These are phyloP conservation scores for Lachancea thermotolerans DNA, from an alignment of 805 yeast genomes.

Conservation along the genomic window DNA sequence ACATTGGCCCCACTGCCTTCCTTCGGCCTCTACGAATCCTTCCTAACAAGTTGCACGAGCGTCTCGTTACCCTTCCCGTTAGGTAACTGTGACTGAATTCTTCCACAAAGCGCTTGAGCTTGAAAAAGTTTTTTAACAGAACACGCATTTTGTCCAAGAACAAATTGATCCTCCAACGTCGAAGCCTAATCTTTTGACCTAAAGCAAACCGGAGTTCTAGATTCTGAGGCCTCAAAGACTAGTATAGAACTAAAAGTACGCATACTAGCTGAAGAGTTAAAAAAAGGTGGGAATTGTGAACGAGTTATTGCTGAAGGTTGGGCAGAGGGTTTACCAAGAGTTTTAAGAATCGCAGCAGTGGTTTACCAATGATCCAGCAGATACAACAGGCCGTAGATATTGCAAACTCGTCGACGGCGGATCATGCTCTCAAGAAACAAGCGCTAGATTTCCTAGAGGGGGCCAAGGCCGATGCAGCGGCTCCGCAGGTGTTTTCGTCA, in stretches of 20 bases:
- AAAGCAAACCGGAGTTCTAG: no score
- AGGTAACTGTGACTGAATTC: background rate
- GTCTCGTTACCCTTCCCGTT: background rate
- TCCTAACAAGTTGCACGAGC: background rate
- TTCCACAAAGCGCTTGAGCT: background rate
- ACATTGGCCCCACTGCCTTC: no score
- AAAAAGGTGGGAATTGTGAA: no score
- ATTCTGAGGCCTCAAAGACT: no score
- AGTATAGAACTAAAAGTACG: no score
- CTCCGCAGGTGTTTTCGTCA: slow-evolving; percentile 23
- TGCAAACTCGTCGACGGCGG: slow-evolving; percentile 67
- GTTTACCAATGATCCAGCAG: slow-evolving; percentile 35
- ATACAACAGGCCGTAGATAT: slow-evolving; percentile 83
- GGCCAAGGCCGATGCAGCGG: slow-evolving; percentile 22
- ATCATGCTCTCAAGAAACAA: slow-evolving; percentile 53
- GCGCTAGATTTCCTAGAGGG: slow-evolving; percentile 33
- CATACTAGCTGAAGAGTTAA: no score
- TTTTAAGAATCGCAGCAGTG: background rate
- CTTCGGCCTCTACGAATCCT: no score
- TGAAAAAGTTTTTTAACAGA: slow-evolving; percentile 3
- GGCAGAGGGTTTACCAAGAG: background rate
- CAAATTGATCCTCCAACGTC: background rate
- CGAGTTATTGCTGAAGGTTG: background rate
- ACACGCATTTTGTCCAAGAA: background rate
- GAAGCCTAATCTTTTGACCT: no score